Base-by-base conservation (phyloP, 2,329 filamentous ascomycete species). In the Aquanectria penicillioides region DNA sequence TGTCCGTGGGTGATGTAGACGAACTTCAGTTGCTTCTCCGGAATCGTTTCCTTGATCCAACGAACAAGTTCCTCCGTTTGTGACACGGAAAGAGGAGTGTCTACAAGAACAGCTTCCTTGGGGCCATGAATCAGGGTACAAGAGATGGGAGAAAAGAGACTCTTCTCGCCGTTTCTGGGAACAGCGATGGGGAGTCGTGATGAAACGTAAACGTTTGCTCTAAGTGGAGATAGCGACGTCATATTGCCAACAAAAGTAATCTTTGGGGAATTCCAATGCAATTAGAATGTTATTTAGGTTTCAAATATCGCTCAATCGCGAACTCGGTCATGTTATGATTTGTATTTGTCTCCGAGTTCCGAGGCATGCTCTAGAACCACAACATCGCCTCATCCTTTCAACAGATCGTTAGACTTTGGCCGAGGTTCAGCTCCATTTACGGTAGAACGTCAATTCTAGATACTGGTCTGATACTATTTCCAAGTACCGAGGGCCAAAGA, bases 1-100 rank as follows among this genome's bases (percentile, higher is more conserved):
- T 58, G 55, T 5, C 48, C 34, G 11, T 47, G 55, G 2, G 55
- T 58, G 10, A 53, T 33, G 23, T 53, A 58, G 28, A 58, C 29
- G 26, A 33, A 41, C 11, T 40, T 44, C 10, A 51, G 44, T 12
- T 18, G 29, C 18, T 41, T 41, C 6, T 20, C 20, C 5, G 29
- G 29, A 26, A 49, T 40, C 6, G 26, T 40, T 4, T 17, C 48
- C n/a, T 58, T 29, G 33, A 53, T 53, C 48, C 48, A 53, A 12
- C 22, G 8, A 5, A 53, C 29, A 2, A 58, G 48, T 1, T 40
- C 33, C 15, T 53, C 41, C 5, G 22, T 48, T 23, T 58, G 48
- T 3, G 20, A 4, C 6, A 34, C 23, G 3, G 48, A 47, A 12
- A 58, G 40, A n/a, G 48, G 48, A 4, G 55, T 53, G 17, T 58